Evolutionary conservation across 352 stramenopile genomes (phyloP), one percentile per base, ranked within the genome.

Genomic region (Thalassiosira hispida): DNA sequence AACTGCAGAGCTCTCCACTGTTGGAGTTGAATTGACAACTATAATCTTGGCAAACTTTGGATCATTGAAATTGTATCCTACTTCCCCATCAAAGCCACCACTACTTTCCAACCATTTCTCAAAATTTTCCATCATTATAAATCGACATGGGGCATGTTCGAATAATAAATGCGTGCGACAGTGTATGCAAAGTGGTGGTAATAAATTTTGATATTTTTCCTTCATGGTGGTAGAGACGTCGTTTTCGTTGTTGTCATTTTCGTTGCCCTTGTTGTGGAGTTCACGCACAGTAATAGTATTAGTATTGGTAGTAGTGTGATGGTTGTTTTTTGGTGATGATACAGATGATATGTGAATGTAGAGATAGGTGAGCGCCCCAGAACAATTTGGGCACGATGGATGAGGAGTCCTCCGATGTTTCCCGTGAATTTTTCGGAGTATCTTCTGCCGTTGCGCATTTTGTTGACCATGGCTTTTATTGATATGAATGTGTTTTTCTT

Each of bases 121-220:
- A 25, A 77, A 73, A 61, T 82, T 82, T 1, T 72, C 65, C 33
- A 82, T 82, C 74, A 82, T 72, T 5, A 62, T 20, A 22, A 42
- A 18, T 65, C 68, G 73, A 11, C 33, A 68, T 23, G 73, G 12
- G 9, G 46, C 8, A 25, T 72, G 23, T 18, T 82, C 74, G 40
- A 69, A 82, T 16, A 82, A 20, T 38, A 82, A 27, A 35, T 77
- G 60, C 22, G 65, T 71, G 14, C 63, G 31, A 38, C 74, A 82
- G n/a, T 66, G 18, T 12, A 31, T 42, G 23, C 74, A 82, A 25
- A 77, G 40, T 11, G 74, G 74, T 0, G 74, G 74, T 11, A 82
- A 27, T 42, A 82, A 35, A 44, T 60, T 65, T 35, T 29, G 56
- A n/a, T n/a, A n/a, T n/a, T n/a, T n/a, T 22, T 73, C 5, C 11